These are phyloP conservation scores for Psidium guajava DNA, from an alignment of 345 rosid species.

Conservation along the genomic window DNA sequence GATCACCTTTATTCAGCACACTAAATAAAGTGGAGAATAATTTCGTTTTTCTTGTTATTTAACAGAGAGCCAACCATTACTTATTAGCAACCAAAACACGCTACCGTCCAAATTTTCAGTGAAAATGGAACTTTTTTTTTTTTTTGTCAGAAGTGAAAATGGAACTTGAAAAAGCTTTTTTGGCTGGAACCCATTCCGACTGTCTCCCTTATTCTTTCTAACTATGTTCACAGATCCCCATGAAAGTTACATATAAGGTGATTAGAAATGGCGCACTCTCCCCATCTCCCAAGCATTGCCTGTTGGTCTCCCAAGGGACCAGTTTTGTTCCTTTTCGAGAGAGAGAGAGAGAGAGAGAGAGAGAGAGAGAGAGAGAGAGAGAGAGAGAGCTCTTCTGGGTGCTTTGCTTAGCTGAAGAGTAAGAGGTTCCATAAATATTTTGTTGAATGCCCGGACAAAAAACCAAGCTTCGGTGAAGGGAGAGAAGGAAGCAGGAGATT, in stretches of 20 bases:
- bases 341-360: background rate
- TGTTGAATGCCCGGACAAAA: background rate
- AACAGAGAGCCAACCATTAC: background rate
- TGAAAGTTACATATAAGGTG: conserved; percentile 34
- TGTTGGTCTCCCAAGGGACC: conserved; percentile 8
- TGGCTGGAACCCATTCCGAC: background rate
- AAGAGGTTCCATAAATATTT: background rate
- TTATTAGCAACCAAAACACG: background rate
- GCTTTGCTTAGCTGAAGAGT: background rate
- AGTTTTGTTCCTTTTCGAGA: background rate
- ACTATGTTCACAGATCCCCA: conserved; percentile 44
- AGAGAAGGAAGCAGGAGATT: background rate
- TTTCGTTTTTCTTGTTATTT: background rate
- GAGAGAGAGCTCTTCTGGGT: background rate
- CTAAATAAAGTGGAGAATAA: background rate
- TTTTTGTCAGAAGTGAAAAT: too few species aligned
- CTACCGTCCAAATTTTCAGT: background rate
- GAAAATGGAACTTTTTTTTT: background rate
- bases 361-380: background rate
- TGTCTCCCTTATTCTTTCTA: background rate
- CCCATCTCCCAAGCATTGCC: conserved; percentile 25
- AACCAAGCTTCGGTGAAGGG: background rate
- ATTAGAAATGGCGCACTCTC: background rate
- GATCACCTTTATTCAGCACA: too few species aligned
- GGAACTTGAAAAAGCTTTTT: background rate